Percentiles rank a stretch among this genome's conserved stretches.
phyloP scores from a whole-genome alignment of 169 alveolate species.

The Neospora caninum region DNA sequence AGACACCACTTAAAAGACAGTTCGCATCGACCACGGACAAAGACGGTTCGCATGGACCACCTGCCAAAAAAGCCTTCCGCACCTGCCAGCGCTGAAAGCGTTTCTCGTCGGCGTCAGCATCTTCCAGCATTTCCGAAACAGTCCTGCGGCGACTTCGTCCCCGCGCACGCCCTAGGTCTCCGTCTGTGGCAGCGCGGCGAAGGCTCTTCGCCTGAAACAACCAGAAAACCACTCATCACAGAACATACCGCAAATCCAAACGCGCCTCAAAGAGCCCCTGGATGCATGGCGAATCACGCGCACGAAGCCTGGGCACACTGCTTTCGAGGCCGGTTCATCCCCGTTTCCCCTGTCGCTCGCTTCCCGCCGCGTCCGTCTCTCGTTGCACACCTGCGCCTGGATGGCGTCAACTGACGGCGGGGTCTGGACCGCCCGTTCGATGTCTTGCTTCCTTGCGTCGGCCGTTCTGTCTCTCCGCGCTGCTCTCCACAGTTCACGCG shows the following conservation, averaged over 20 bases:
- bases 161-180: background rate
- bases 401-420: background rate
- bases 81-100: conserved; percentile 14
- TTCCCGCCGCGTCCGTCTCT: background rate
- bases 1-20: too few species aligned
- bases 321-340: too few species aligned
- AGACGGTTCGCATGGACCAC: too few species aligned
- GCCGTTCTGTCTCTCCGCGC: background rate
- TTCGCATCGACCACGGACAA: too few species aligned
- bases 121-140: background rate
- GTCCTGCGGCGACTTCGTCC: background rate
- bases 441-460: background rate
- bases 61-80: too few species aligned
- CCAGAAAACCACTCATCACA: background rate
- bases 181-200: background rate
- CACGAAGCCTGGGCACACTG: too few species aligned
- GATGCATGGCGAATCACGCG: too few species aligned
- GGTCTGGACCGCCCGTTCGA: background rate
- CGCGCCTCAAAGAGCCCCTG: too few species aligned
- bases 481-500: background rate
- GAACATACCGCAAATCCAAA: too few species aligned
- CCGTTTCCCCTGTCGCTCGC: background rate
- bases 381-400: background rate
- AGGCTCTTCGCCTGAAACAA: conserved; percentile 9
- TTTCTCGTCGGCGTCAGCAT: background rate